These are phyloP conservation scores for Vicia sativa DNA, from an alignment of 306 rosid species.

Conservation along the genomic window DNA sequence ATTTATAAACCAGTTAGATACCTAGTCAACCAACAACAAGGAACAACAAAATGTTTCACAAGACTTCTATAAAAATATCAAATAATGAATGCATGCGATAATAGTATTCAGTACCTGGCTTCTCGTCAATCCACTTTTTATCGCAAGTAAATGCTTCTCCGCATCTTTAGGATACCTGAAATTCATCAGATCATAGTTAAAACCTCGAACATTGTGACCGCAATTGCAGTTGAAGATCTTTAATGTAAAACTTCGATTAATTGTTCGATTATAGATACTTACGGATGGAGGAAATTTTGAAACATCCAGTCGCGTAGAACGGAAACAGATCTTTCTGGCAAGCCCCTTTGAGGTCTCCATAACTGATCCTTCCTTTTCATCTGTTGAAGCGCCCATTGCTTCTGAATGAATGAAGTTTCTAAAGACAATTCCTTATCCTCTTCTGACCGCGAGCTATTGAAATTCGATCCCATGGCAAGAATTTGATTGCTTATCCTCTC, in stretches of 20 bases:
- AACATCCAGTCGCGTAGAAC: slow-evolving; percentile 93
- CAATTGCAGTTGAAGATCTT: neutral
- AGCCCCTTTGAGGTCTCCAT: slow-evolving; percentile 98
- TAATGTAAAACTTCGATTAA: neutral
- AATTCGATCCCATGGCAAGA: slow-evolving; percentile 54
- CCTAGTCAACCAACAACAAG: slow-evolving; percentile 47
- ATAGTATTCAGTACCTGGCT: slow-evolving; percentile 62
- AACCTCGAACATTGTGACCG: neutral
- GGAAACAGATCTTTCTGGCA: slow-evolving; percentile 92
- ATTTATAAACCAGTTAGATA: slow-evolving; percentile 94
- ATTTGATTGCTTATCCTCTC: slow-evolving; percentile 76
- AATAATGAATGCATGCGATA: neutral
- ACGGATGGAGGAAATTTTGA: slow-evolving; percentile 98
- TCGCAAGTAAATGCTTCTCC: slow-evolving; percentile 91
- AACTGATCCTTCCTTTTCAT: slow-evolving; percentile 76
- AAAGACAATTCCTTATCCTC: slow-evolving; percentile 61
- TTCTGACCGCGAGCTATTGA: slow-evolving; percentile 42
- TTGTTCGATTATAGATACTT: slow-evolving; percentile 30
- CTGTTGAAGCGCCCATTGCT: slow-evolving; percentile 90
- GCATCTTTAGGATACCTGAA: slow-evolving; percentile 97
- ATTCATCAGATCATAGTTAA: slow-evolving; percentile 27
- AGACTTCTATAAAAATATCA: neutral
- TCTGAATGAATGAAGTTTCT: slow-evolving; percentile 70
- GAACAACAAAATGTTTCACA: slow-evolving; percentile 1
- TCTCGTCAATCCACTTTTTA: slow-evolving; percentile 91